Percentiles rank a stretch among this genome's conserved stretches.
Conservation (phyloP, 331 rosid genomes). For the Acacia concinna region DNA sequence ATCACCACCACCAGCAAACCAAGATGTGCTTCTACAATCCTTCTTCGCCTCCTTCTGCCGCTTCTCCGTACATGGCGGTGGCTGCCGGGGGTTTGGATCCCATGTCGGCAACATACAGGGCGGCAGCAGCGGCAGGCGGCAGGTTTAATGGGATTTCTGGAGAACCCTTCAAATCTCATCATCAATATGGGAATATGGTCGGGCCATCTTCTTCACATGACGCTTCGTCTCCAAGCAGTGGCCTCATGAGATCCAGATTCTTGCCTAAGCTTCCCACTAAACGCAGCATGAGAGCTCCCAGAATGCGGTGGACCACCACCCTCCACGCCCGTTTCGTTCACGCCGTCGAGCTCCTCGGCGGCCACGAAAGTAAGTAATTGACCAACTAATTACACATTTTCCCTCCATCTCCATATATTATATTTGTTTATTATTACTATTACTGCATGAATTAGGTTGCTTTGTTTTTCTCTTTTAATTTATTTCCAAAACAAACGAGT, state of each 20-base stretch:
- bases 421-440: not conserved
- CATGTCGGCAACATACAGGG: conserved; percentile 39
- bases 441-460: not conserved
- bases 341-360: conserved; percentile 95
- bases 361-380: conserved; percentile 91
- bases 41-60: conserved; percentile 27
- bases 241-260: conserved; percentile 68
- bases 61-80: conserved; percentile 32
- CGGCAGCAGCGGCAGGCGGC: not conserved
- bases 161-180: conserved; percentile 33
- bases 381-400: not conserved
- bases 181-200: conserved; percentile 36
- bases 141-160: conserved; percentile 50
- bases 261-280: conserved; percentile 73
- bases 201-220: conserved; percentile 34
- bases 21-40: conserved; percentile 45
- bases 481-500: not conserved
- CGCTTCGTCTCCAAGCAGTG: not conserved
- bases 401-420: not conserved
- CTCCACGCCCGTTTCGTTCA: conserved; percentile 88
- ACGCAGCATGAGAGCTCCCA: conserved; percentile 90
- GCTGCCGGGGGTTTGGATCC: conserved; percentile 47
- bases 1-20: conserved; percentile 17
- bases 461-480: not conserved
- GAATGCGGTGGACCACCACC: conserved; percentile 95